Conservation (phyloP, 2,329 filamentous ascomycete species). For the Colletotrichum gigasporum region DNA sequence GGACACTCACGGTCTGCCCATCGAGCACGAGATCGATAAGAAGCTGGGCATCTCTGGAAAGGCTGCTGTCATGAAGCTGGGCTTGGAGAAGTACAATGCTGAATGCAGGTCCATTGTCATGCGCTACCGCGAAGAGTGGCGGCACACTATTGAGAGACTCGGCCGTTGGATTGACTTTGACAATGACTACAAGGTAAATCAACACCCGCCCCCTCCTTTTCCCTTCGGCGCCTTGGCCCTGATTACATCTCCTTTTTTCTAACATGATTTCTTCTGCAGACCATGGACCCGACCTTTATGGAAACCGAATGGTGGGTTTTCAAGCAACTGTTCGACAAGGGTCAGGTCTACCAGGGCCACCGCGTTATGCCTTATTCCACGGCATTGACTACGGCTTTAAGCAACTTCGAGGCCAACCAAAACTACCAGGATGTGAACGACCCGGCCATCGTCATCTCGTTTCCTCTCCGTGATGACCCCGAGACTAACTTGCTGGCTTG, state of each 20-base stretch:
- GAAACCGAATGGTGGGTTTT: constrained; percentile 98
- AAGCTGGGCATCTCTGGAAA: constrained; percentile 89
- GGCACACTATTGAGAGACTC: constrained; percentile 84
- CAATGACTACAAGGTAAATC: constrained; percentile 86
- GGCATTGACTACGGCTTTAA: constrained; percentile 58
- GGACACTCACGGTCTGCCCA: constrained; percentile 93
- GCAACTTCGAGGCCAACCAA: constrained; percentile 90
- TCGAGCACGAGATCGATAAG: constrained; percentile 98
- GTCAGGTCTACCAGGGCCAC: constrained; percentile 87
- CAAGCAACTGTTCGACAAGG: constrained; percentile 91
- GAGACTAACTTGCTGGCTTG: constrained; percentile 82
- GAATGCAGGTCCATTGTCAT: constrained; percentile 95
- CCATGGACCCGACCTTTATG: constrained; percentile 96
- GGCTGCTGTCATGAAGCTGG: constrained; percentile 86
- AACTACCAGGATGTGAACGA: constrained; percentile 96
- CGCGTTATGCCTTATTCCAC: constrained; percentile 97
- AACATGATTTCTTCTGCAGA: constrained; percentile 57
- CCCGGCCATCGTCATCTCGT: constrained; percentile 87
- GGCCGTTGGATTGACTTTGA: constrained; percentile 98
- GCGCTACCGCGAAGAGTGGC: constrained; percentile 89
- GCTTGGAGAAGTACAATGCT: constrained; percentile 88
- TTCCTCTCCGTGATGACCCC: constrained; percentile 82
- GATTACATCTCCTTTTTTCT: constrained; percentile 13
- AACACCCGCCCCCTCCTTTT: neutral
- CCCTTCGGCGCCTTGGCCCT: too few relatives aligned